phyloP scores from a whole-genome alignment of 192 early-diverging fungal species.

The Podila epicladia region DNA sequence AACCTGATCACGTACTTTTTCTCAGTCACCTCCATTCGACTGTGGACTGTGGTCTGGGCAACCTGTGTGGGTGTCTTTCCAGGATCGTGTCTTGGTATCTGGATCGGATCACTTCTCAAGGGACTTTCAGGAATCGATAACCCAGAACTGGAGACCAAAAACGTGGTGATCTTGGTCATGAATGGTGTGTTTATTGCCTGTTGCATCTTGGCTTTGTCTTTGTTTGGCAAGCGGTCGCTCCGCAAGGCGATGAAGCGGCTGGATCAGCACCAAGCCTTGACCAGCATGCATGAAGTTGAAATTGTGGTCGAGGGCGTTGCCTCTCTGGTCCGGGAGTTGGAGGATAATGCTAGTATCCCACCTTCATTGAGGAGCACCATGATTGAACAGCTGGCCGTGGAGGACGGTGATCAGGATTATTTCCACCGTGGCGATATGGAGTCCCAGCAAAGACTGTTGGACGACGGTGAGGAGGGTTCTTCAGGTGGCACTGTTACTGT shows the following conservation, averaged over 20 bases:
- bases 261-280: slow-evolving; percentile 35
- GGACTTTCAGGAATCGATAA: slow-evolving; percentile 54
- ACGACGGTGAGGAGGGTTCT: neutral
- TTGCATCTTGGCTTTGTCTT: slow-evolving; percentile 49
- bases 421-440: slow-evolving; percentile 13
- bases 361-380: slow-evolving; percentile 13
- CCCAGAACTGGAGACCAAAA: slow-evolving; percentile 48
- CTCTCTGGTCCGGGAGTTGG: slow-evolving; percentile 23
- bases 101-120: slow-evolving; percentile 57
- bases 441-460: slow-evolving; percentile 4
- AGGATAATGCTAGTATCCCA: slow-evolving; percentile 30
- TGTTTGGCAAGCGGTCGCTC: slow-evolving; percentile 54
- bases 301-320: slow-evolving; percentile 32
- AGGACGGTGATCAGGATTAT: slow-evolving; percentile 12
- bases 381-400: slow-evolving; percentile 26
- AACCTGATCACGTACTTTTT: slow-evolving; percentile 59
- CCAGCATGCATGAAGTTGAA: slow-evolving; percentile 20
- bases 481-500: neutral
- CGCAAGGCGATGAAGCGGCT: slow-evolving; percentile 52
- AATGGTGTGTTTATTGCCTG: slow-evolving; percentile 52
- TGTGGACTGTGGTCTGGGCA: slow-evolving; percentile 54
- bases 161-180: slow-evolving; percentile 54
- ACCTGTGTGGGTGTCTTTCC: slow-evolving; percentile 54
- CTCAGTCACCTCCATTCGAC: slow-evolving; percentile 52
- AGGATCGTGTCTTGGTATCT: slow-evolving; percentile 56